These are phyloP conservation scores for Gaeumannomyces tritici DNA, from an alignment of 2,329 filamentous ascomycete species.

Conservation along the genomic window DNA sequence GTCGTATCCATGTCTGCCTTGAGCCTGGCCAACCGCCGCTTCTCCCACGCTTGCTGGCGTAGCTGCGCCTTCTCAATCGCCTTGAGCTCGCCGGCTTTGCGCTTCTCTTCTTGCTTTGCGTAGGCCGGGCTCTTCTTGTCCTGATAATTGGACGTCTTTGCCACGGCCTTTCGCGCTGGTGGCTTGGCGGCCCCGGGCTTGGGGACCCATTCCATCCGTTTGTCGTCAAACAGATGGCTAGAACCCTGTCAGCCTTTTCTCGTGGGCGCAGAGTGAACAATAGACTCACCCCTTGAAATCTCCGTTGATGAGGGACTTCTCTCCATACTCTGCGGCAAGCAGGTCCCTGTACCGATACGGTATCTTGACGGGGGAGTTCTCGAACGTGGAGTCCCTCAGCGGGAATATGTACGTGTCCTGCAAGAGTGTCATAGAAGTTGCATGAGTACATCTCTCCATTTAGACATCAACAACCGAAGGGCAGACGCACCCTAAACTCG, in stretches of 20 bases:
- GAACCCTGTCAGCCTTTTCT: neutral
- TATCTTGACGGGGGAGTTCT: constrained; percentile 56
- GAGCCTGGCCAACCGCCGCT: neutral
- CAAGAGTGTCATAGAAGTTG: neutral
- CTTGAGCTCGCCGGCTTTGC: neutral
- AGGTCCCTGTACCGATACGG: constrained; percentile 53
- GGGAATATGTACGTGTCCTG: constrained; percentile 56
- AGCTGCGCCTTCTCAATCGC: neutral
- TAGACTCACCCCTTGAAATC: constrained; percentile 39
- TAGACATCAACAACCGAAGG: too few species aligned
- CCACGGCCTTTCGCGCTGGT: neutral
- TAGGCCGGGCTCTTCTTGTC: neutral
- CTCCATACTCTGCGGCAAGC: constrained; percentile 46
- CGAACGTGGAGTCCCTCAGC: constrained; percentile 58
- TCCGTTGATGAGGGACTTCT: constrained; percentile 38
- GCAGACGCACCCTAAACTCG: constrained; percentile 29
- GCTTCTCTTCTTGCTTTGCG: neutral
- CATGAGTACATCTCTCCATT: neutral
- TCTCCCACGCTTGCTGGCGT: neutral
- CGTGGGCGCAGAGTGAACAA: neutral
- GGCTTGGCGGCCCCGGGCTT: neutral
- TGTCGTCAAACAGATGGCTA: constrained; percentile 11
- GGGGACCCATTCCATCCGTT: constrained; percentile 11
- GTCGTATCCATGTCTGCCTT: neutral
- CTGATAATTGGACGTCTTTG: neutral